Evolutionary conservation across 495 filamentous ascomycete species (phyloP).

Genomic region (Pseudomonodictys pantanalensis): DNA sequence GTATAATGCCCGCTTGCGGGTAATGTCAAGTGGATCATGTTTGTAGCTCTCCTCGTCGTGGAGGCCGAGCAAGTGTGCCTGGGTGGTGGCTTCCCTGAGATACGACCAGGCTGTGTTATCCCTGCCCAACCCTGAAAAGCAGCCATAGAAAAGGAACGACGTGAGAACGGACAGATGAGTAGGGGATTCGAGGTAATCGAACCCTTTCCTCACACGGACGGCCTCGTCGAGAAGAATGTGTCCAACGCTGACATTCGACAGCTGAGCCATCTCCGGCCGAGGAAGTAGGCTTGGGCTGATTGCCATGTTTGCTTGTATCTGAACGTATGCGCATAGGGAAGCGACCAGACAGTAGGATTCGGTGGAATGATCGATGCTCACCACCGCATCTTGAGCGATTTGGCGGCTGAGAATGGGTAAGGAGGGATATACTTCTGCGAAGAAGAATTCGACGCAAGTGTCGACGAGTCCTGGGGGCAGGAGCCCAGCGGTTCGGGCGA

Average conservation of each 20-base stretch:
- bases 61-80: conserved; percentile 53
- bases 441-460: conserved; percentile 77
- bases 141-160: conserved; percentile 77
- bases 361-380: conserved; percentile 60
- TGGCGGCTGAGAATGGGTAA: conserved; percentile 76
- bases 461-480: conserved; percentile 61
- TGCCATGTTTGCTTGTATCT: conserved; percentile 76
- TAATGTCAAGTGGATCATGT: conserved; percentile 49
- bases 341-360: conserved; percentile 77
- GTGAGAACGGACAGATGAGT: conserved; percentile 68
- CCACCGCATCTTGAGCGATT: conserved; percentile 59
- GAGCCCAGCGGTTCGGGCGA: conserved; percentile 48
- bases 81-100: conserved; percentile 67
- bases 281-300: conserved; percentile 39
- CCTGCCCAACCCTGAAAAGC: conserved; percentile 68
- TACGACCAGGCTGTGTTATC: conserved; percentile 73
- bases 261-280: conserved; percentile 17
- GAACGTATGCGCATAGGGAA: conserved; percentile 77
- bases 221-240: conserved; percentile 69
- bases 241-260: conserved; percentile 20
- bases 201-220: conserved; percentile 68
- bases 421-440: conserved; percentile 76
- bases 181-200: conserved; percentile 67
- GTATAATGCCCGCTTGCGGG: conserved; percentile 59
- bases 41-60: conserved; percentile 60